These are phyloP conservation scores for Dipodascus geniculatus DNA, from an alignment of 805 yeast species.

Conservation along the genomic window DNA sequence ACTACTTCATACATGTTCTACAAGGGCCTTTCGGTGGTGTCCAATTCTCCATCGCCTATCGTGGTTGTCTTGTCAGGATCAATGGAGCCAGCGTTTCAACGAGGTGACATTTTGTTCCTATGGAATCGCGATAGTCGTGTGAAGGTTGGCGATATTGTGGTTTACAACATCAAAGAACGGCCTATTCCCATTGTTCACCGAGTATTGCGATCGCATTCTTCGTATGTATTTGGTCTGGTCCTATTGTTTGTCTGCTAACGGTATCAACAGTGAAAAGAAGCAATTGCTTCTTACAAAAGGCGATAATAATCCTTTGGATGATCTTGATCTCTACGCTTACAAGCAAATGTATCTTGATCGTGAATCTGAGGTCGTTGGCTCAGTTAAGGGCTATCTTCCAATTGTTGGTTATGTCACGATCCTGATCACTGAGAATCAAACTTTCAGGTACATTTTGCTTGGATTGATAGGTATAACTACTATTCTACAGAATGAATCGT, in stretches of 20 bases:
- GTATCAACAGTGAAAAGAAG: conserved; percentile 22
- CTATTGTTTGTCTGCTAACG: conserved; percentile 6
- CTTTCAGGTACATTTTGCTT: conserved; percentile 66
- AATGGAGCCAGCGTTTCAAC: conserved; percentile 98
- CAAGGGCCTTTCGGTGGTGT: conserved; percentile 64
- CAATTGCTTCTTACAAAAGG: conserved; percentile 87
- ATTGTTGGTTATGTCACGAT: conserved; percentile 84
- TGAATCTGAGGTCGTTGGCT: conserved; percentile 67
- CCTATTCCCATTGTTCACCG: conserved; percentile 95
- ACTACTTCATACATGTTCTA: conserved; percentile 88
- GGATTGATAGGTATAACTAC: conserved; percentile 66
- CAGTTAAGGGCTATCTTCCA: conserved; percentile 85
- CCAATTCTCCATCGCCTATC: conserved; percentile 83
- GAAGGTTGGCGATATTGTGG: conserved; percentile 86
- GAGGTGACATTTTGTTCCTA: conserved; percentile 86
- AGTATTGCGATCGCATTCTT: conserved; percentile 72
- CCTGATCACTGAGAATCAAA: conserved; percentile 76
- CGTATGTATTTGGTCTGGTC: conserved; percentile 18
- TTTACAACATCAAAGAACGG: conserved; percentile 69
- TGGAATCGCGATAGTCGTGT: conserved; percentile 70
- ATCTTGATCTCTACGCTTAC: conserved; percentile 70
- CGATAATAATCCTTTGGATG: conserved; percentile 90
- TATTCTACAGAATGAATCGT: conserved; percentile 43
- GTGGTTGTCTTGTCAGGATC: conserved; percentile 97
- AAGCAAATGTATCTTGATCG: conserved; percentile 69